Evolutionary conservation across 2,329 filamentous ascomycete genomes (phyloP).

Genomic region (Leptosphaerulina australis): DNA sequence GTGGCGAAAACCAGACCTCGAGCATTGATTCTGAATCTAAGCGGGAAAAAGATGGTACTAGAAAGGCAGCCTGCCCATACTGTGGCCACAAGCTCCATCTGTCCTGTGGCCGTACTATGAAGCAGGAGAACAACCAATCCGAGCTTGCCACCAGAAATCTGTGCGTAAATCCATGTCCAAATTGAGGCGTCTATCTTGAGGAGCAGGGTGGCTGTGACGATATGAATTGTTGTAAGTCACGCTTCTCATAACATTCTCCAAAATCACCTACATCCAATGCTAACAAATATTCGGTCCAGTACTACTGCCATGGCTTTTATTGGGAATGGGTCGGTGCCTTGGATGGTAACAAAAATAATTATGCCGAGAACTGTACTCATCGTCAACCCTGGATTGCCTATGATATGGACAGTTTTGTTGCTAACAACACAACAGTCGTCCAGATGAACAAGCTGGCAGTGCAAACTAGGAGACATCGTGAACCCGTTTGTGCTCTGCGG

Average conservation of each 20-base stretch:
- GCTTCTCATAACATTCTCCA: not conserved
- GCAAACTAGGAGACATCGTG: too few species aligned
- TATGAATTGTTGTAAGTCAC: constrained; percentile 36
- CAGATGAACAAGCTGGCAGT: constrained; percentile 17
- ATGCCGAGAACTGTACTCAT: constrained; percentile 19
- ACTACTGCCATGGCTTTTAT: constrained; percentile 32
- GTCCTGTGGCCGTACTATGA: constrained; percentile 27
- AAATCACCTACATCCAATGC: not conserved
- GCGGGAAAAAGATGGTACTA: not conserved
- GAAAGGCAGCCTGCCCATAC: constrained; percentile 33
- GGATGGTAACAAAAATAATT: not conserved
- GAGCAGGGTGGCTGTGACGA: constrained; percentile 38
- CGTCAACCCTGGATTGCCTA: constrained; percentile 17
- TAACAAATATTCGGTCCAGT: constrained; percentile 8
- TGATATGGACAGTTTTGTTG: constrained; percentile 21
- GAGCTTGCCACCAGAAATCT: constrained; percentile 24
- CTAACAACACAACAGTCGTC: constrained; percentile 1
- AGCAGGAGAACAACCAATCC: constrained; percentile 25
- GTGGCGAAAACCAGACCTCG: not conserved
- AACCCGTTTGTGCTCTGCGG: too few species aligned
- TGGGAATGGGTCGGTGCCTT: constrained; percentile 27
- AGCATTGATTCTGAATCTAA: not conserved
- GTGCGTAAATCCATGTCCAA: constrained; percentile 36
- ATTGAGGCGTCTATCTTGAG: constrained; percentile 33
- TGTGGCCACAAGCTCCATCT: constrained; percentile 29